Evolutionary conservation across 371 early-diverging fungal species (phyloP), one percentile per base, ranked within the genome.

Genomic region (Mucor irregularis): DNA sequence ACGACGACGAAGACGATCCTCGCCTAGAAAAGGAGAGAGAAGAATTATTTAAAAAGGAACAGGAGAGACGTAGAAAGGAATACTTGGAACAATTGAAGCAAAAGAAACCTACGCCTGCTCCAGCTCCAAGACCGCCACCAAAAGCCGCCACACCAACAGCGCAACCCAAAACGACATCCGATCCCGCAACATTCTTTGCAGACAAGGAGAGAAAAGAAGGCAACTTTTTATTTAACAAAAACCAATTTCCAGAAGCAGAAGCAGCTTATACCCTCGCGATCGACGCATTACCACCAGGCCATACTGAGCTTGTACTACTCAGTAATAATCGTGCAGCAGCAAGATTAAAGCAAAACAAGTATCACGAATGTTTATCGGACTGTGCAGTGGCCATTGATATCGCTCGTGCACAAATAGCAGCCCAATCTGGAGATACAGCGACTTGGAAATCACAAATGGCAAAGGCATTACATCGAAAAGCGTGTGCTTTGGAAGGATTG

Each of bases 261-360:
- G 68, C 63, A 7, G 73, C 80, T 19, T 97, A 97, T 70, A 81
- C 84, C 0, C 66, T 61, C 10, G 94, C 95, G 0, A 80, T 95
- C 14, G 56, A 73, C 30, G 48, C 64, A 13, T 68, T 89, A 1
- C 86, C 85, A 7, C 17, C 59, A 5, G 78, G 81, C 14, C 94
- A 93, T 49, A 55, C 83, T 9, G 70, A 82, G 21, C 64, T 86
- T 13, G 73, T 89, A 11, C 49, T 87, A 2, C 66, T 93, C n/a
- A 79, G 72, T 65, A 95, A 94, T 71, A 96, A 97, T 71, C 88
- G 95, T 16, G 94, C 97, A 0, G 84, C 89, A 2, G 82, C 90
- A 0, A 68, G 85, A 8, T 69, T 91, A 38, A 95, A 97, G 71
- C 90, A 73, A 10, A 97, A 96, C 19, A 84, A 92, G 37, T 87